Evolutionary conservation across 192 early-diverging fungal genomes (phyloP), one percentile per base, ranked within the genome.

Genomic region (Geranomyces michiganensis): DNA sequence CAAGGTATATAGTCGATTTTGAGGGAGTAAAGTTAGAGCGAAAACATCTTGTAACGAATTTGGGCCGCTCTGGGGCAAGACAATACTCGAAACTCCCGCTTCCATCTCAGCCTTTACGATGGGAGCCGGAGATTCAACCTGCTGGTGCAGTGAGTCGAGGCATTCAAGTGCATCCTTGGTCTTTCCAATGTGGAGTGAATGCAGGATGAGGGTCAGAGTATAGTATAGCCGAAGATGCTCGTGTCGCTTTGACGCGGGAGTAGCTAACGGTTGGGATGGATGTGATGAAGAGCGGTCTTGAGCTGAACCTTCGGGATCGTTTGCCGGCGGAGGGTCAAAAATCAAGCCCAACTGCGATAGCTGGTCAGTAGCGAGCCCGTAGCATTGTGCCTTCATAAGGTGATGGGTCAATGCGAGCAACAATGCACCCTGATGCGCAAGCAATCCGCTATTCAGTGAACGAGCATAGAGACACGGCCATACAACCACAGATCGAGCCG

Each of bases 191-290:
- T 73, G 71, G 4, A 66, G 32, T 7, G 15, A 31, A 36, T 65
- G 45, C 10, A 73, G 13, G 62, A 73, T 73, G 1, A 24, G 2
- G 63, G 36, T 65, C 15, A 66, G 9, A 4, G 21, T 31, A 30
- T 66, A 73, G 36, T 65, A 73, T 19, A 73, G 15, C 15, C 55
- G 64, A 30, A 73, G 71, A 49, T 48, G 41, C 44, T 66, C 49
- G 51, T 66, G 21, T 13, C 27, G 27, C 15, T 19, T 32, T 30
- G 58, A 30, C 5, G 58, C 51, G 24, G n/a, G 46, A 47, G 46
- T 10, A 19, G 46, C 46, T 47, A 19, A 47, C n/a, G n/a, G n/a
- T n/a, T n/a, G n/a, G n/a, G n/a, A n/a, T n/a, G n/a, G n/a, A n/a
- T n/a, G n/a, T n/a, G n/a, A n/a, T n/a, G n/a, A n/a, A n/a, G n/a